Evolutionary conservation across 1,284 basidiomycete species (phyloP).

Genomic region (Waitea zeae): DNA sequence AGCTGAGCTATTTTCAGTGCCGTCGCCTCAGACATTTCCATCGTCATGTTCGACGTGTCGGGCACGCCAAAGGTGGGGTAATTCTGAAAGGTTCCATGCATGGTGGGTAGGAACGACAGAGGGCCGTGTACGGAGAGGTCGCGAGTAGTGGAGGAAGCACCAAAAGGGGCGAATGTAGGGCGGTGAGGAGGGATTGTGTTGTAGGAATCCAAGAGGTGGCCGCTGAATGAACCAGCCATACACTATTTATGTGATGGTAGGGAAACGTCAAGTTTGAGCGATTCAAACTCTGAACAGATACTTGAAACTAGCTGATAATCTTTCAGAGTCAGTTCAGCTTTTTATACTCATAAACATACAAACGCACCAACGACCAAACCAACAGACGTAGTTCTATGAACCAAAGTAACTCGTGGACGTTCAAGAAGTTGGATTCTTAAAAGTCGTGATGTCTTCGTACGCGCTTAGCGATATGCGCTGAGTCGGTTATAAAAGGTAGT

Average conservation of each 20-base stretch:
- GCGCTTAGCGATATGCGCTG: no score
- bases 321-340: no score
- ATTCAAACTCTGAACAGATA: no score
- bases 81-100: constrained; percentile 25
- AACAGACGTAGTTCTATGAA: no score
- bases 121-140: constrained; percentile 27
- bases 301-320: no score
- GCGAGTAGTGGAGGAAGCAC: constrained; percentile 5
- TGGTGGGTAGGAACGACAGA: constrained; percentile 36
- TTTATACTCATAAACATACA: no score
- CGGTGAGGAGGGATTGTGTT: constrained; percentile 14
- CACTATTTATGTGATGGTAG: not conserved
- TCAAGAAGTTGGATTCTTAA: no score
- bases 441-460: no score
- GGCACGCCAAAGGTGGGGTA: constrained; percentile 7
- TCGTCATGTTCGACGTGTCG: constrained; percentile 10
- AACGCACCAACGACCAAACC: no score
- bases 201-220: constrained; percentile 27
- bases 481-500: no score
- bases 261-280: not conserved
- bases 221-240: constrained; percentile 32
- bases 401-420: no score
- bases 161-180: constrained; percentile 14
- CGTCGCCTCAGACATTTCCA: constrained; percentile 34
- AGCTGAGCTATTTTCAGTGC: constrained; percentile 52